Evolutionary conservation across 140 eudicot genomes (phyloP), one percentile per base, ranked within the genome.

Genomic region (Flaveria floridana): DNA sequence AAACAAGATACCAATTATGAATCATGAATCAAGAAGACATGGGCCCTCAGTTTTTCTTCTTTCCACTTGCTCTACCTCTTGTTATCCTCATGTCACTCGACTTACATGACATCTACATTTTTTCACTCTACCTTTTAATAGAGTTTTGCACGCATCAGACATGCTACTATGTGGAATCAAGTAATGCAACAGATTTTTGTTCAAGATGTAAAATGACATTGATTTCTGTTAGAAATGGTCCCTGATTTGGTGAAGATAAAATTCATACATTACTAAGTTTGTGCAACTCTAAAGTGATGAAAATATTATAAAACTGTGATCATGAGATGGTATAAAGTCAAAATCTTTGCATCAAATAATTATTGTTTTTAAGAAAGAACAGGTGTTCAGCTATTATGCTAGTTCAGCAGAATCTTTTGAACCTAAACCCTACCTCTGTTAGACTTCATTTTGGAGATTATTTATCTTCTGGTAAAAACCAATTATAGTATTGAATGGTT

Each of bases 181-280:
- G 62, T 55, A 19, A 55, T 0, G 13, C 48, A 7, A 10, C 12
- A 42, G 48, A 42, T 8, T 42, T 42, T 42, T 42, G 48, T 42
- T 42, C 48, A 55, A 21, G 20, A 18, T 4, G 12, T 55, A 9
- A 18, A 55, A 55, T 55, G 26, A 19, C 62, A 55, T 6, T n/a
- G 62, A 55, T 55, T 55, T 55, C 12, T 55, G 25, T 55, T 55
- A 25, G 16, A 55, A 55, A 21, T 19, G 14, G 18, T 55, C 62
- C 25, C 61, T 53, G 20, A 50, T 50, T 50, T 50, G 56, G 57
- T 51, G 57, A 51, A 51, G 57, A 52, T 52, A 52, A 52, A 52
- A 1, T 52, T 52, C 19, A n/a, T 52, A 6, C 1, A 16, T 34
- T 34, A 34, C 41, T 34, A 34, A 34, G 58, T 52, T 52, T 52